phyloP scores from a whole-genome alignment of 2,329 filamentous ascomycete genomes.

The Botrytis squamosa region DNA sequence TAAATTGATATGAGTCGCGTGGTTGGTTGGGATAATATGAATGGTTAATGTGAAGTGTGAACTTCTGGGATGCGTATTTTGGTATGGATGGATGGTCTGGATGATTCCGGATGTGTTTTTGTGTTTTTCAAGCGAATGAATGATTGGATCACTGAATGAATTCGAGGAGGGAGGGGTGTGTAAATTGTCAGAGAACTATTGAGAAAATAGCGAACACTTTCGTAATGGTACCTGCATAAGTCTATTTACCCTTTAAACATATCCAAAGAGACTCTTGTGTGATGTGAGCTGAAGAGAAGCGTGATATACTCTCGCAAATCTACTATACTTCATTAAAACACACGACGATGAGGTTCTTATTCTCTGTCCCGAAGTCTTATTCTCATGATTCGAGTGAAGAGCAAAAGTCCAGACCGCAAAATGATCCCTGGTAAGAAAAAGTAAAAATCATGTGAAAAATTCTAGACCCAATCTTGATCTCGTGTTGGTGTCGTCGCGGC shows the following conservation, averaged over 20 bases:
- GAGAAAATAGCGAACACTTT: neutral
- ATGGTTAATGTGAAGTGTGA: neutral
- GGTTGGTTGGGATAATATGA: neutral
- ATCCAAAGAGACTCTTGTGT: neutral
- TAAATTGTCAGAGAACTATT: too few species aligned
- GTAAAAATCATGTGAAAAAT: neutral
- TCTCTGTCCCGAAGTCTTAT: too few species aligned
- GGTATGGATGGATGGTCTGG: neutral
- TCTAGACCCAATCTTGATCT: neutral
- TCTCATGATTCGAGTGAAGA: neutral
- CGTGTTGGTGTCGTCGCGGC: neutral
- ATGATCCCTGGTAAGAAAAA: neutral
- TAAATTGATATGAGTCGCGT: neutral
- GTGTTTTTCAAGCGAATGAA: neutral
- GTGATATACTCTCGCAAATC: too few species aligned
- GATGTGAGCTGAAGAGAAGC: neutral
- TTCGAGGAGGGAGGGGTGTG: neutral
- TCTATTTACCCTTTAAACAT: neutral
- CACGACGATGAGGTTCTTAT: neutral
- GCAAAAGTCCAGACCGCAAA: neutral
- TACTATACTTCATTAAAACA: neutral
- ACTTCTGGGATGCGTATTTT: neutral
- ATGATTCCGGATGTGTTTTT: neutral
- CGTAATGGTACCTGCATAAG: slow-evolving; percentile 9
- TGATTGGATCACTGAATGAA: neutral